A percentile compares a stretch with the other conserved stretches of the same genome.
Conservation (phyloP, 352 stramenopile genomes). For the Phytophthora idaei region DNA sequence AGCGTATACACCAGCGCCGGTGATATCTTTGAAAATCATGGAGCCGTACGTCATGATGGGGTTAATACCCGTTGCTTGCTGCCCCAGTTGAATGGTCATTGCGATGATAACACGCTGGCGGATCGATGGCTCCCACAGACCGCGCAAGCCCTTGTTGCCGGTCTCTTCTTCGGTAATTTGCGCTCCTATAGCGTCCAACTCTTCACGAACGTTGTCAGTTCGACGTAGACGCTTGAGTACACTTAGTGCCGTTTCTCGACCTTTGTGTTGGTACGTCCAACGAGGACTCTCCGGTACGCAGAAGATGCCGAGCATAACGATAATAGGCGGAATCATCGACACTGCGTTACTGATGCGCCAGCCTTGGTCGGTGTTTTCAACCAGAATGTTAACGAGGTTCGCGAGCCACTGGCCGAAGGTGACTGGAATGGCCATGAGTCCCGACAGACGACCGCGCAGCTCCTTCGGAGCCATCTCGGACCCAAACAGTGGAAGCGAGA, state of each 20-base stretch:
- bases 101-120: no score
- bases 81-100: no score
- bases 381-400: constrained; percentile 38
- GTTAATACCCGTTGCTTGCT: no score
- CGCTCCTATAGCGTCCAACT: constrained; percentile 45
- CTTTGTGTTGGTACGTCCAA: constrained; percentile 34
- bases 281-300: constrained; percentile 34
- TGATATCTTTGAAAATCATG: no score
- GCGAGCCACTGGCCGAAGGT: constrained; percentile 37
- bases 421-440: constrained; percentile 34
- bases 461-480: constrained; percentile 47
- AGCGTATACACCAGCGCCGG: no score
- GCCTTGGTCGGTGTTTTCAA: constrained; percentile 22
- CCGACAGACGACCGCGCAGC: constrained; percentile 37
- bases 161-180: constrained; percentile 23
- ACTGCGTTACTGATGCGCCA: constrained; percentile 42
- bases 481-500: constrained; percentile 41
- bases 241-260: constrained; percentile 25
- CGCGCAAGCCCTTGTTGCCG: no score
- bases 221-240: constrained; percentile 37
- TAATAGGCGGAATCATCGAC: constrained; percentile 34
- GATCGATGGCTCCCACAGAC: no score
- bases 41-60: no score
- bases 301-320: constrained; percentile 46
- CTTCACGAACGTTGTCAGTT: constrained; percentile 34